Conservation (phyloP, 371 early-diverging fungal species). For the Fennellomyces sp. region DNA sequence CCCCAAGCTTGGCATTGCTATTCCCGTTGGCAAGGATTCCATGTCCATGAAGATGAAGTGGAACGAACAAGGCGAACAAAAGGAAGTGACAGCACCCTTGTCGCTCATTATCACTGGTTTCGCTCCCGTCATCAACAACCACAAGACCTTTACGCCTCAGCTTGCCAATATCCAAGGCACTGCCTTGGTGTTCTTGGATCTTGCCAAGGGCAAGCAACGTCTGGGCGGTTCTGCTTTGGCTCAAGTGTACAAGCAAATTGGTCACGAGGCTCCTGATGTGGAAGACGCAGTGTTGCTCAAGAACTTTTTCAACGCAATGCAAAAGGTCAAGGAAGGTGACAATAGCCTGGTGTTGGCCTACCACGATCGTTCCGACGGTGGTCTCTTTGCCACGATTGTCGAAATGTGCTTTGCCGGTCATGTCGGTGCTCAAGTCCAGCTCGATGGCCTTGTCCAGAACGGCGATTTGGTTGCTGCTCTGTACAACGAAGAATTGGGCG, state of each 20-base stretch:
- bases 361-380: slow-evolving; percentile 98
- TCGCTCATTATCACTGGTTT: slow-evolving; percentile 93
- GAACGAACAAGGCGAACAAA: slow-evolving; percentile 54
- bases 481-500: slow-evolving; percentile 97
- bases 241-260: slow-evolving; percentile 90
- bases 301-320: slow-evolving; percentile 82
- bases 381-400: slow-evolving; percentile 83
- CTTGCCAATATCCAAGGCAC: slow-evolving; percentile 59
- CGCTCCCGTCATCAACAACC: slow-evolving; percentile 82
- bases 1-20: slow-evolving; percentile 87
- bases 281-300: slow-evolving; percentile 71
- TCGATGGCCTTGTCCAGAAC: slow-evolving; percentile 49
- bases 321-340: slow-evolving; percentile 48
- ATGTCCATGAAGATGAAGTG: slow-evolving; percentile 98
- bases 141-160: slow-evolving; percentile 89
- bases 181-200: slow-evolving; percentile 80
- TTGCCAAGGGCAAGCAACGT: slow-evolving; percentile 83
- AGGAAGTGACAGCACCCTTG: slow-evolving; percentile 85
- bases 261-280: slow-evolving; percentile 85
- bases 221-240: slow-evolving; percentile 93
- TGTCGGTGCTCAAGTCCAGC: slow-evolving; percentile 73
- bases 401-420: slow-evolving; percentile 98
- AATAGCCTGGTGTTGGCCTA: slow-evolving; percentile 81
- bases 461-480: slow-evolving; percentile 68
- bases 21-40: slow-evolving; percentile 98